Evolutionary conservation across 495 filamentous ascomycete genomes (phyloP).

Genomic region (Filosporella fistucella): DNA sequence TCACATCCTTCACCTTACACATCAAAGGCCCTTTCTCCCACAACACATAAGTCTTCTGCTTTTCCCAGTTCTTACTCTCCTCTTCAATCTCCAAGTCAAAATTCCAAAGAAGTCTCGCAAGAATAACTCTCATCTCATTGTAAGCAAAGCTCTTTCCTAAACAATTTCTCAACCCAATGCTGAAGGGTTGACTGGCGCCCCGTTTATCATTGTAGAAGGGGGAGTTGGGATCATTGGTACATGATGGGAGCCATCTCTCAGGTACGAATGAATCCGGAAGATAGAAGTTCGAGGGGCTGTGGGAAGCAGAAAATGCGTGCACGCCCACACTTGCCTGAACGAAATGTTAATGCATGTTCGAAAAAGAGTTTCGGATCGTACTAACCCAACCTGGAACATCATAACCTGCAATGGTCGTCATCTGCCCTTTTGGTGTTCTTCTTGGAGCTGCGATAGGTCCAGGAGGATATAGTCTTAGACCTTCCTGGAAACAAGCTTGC

Average conservation of each 20-base stretch:
- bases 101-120: conserved; percentile 48
- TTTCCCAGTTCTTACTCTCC: conserved; percentile 36
- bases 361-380: no score
- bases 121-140: conserved; percentile 45
- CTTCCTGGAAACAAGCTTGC: conserved; percentile 51
- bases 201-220: conserved; percentile 28
- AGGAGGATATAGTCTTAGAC: conserved; percentile 53
- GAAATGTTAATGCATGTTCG: background rate
- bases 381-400: conserved; percentile 10
- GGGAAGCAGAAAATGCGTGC: background rate
- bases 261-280: conserved; percentile 27
- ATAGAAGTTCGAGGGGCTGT: conserved; percentile 1
- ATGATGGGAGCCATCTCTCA: conserved; percentile 31
- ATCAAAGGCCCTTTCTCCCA: conserved; percentile 36
- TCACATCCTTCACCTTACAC: background rate
- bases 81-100: conserved; percentile 42
- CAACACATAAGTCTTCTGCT: conserved; percentile 29
- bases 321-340: background rate
- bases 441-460: conserved; percentile 45
- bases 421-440: conserved; percentile 24
- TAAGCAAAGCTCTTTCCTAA: conserved; percentile 53
- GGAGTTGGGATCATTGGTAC: conserved; percentile 27
- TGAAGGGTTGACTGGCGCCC: conserved; percentile 50
- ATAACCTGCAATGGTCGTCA: conserved; percentile 10
- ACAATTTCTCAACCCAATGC: conserved; percentile 53